Conservation (phyloP, 257 asterid species). For the Oldenlandia corymbosa region DNA sequence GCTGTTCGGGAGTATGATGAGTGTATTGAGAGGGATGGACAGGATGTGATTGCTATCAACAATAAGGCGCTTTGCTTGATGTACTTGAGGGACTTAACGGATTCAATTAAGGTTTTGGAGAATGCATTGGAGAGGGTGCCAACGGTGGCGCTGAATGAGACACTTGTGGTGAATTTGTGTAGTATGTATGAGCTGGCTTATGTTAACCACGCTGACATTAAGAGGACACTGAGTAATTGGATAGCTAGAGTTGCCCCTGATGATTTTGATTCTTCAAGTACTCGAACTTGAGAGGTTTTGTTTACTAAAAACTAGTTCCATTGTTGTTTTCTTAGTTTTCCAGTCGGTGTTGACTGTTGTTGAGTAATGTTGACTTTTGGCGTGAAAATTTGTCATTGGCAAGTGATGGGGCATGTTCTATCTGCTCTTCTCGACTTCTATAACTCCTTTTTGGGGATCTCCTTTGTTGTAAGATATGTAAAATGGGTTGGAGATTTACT, state of each 20-base stretch:
- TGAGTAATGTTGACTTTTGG: too few relatives aligned
- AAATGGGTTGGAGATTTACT: too few relatives aligned
- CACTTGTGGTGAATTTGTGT: conserved; percentile 84
- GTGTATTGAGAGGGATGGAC: conserved; percentile 79
- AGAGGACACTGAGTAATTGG: conserved; percentile 94
- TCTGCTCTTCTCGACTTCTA: too few relatives aligned
- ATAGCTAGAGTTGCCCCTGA: conserved; percentile 96
- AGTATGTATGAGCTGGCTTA: conserved; percentile 98
- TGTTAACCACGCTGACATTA: conserved; percentile 75
- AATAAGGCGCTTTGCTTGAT: conserved; percentile 93
- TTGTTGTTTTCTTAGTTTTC: background rate
- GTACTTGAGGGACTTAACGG: conserved; percentile 94
- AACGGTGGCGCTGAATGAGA: conserved; percentile 76
- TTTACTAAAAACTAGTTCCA: background rate
- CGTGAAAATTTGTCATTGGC: too few relatives aligned
- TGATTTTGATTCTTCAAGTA: conserved; percentile 84
- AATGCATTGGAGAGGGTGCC: conserved; percentile 93
- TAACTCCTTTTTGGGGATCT: too few relatives aligned
- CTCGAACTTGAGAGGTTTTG: conserved; percentile 60
- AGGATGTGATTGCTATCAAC: conserved; percentile 76
- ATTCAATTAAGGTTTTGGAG: conserved; percentile 91
- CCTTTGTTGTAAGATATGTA: too few relatives aligned
- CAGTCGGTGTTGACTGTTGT: too few relatives aligned
- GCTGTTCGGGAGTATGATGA: conserved; percentile 92
- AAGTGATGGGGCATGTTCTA: too few relatives aligned